phyloP scores from a whole-genome alignment of 495 filamentous ascomycete genomes.

The Penicillium manginii region DNA sequence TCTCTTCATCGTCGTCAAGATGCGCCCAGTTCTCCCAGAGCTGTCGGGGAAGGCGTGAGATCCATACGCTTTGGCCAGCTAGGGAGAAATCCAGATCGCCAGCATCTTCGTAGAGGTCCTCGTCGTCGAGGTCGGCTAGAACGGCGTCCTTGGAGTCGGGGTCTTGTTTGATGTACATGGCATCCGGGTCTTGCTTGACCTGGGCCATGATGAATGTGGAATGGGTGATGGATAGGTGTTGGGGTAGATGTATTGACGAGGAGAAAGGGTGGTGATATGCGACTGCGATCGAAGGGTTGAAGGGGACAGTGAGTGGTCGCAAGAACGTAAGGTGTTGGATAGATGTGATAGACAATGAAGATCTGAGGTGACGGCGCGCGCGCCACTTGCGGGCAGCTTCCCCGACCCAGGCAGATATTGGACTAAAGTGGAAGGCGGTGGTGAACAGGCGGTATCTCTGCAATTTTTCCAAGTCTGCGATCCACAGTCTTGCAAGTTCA shows the following conservation, averaged over 20 bases:
- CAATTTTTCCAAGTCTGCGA: no score
- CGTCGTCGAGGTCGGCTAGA: conserved; percentile 65
- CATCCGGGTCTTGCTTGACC: conserved; percentile 45
- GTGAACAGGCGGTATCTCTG: no score
- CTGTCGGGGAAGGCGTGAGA: conserved; percentile 76
- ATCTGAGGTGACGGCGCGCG: conserved; percentile 14
- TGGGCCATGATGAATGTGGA: conserved; percentile 34
- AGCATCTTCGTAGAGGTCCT: conserved; percentile 85
- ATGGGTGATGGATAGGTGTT: background rate
- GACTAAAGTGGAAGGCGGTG: background rate
- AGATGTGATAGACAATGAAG: conserved; percentile 1
- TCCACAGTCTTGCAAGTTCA: no score
- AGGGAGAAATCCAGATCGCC: conserved; percentile 80
- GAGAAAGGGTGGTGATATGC: background rate
- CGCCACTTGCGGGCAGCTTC: conserved; percentile 16
- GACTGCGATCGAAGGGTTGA: background rate
- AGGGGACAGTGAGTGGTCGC: background rate
- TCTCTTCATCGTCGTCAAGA: conserved; percentile 61
- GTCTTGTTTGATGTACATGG: conserved; percentile 66
- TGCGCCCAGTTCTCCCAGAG: conserved; percentile 72
- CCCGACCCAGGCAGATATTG: background rate
- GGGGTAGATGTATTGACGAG: background rate
- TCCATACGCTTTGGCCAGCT: conserved; percentile 61
- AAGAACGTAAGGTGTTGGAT: background rate
- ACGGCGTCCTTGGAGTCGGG: conserved; percentile 60